These are phyloP conservation scores for Penicillium goetzii DNA, from an alignment of 495 filamentous ascomycete species.

Conservation along the genomic window DNA sequence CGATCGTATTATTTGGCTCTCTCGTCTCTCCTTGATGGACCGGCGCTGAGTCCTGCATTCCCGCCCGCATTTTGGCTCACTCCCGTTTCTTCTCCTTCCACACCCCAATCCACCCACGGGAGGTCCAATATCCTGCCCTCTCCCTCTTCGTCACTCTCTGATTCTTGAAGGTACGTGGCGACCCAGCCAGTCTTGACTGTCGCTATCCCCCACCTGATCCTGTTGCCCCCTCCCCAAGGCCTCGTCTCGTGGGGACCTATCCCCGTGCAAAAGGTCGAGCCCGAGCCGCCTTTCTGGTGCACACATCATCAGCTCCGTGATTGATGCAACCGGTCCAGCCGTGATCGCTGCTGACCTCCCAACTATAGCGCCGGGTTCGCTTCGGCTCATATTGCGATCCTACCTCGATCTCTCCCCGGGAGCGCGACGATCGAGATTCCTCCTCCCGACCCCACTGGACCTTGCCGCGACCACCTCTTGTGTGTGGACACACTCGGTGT, in stretches of 20 bases:
- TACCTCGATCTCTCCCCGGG: constrained; percentile 6
- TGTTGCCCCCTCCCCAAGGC: neutral
- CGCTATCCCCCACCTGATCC: neutral
- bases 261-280: constrained; percentile 20
- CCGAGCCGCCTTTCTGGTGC: constrained; percentile 18
- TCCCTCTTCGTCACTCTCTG: constrained; percentile 39
- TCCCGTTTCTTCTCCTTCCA: constrained; percentile 19
- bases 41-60: constrained; percentile 24
- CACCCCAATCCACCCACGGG: constrained; percentile 22
- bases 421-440: constrained; percentile 6
- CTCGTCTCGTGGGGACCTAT: constrained; percentile 9
- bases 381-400: constrained; percentile 28
- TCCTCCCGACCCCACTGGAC: constrained; percentile 3
- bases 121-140: constrained; percentile 20
- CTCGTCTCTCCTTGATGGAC: constrained; percentile 24
- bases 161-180: constrained; percentile 32
- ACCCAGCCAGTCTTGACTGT: neutral
- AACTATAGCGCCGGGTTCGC: constrained; percentile 41
- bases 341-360: constrained; percentile 39
- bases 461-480: constrained; percentile 19
- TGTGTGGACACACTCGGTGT: constrained; percentile 29
- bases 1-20: neutral
- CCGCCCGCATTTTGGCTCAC: constrained; percentile 16
- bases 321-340: constrained; percentile 28
- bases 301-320: constrained; percentile 30